Evolutionary conservation across 2,329 filamentous ascomycete genomes (phyloP), one percentile per base, ranked within the genome.

Genomic region (Teratosphaeria zuluensis): DNA sequence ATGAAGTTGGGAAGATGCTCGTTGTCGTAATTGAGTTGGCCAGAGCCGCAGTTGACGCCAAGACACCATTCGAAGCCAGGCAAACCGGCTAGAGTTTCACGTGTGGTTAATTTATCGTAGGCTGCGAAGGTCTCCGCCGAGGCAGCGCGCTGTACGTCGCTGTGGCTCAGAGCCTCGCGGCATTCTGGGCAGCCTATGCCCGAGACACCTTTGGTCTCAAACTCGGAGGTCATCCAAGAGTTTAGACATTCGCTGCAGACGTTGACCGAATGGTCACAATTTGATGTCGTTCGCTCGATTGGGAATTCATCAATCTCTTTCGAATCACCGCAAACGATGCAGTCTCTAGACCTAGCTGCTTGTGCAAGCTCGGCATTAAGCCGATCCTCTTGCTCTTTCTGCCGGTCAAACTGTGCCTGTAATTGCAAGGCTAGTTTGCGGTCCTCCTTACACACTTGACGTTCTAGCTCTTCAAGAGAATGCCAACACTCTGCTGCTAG

Each of bases 181-280:
- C 82, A 85, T 55, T 81, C 77, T 0, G 81, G 80, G 56, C 82
- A 85, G 52, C 70, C 71, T 48, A 84, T 75, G 9, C 78, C 72
- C 35, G 77, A 75, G 75, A 77, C 78, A 1, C 73, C 66, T 56
- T 74, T 74, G 7, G 62, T 58, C 6, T 64, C 61, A 56, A 76
- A 70, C 55, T 75, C 70, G 1, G 69, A 68, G 4, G 63, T 58
- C n/a, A 77, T 69, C 75, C 75, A 78, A 33, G 60, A 62, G 16
- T 70, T 63, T 5, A 77, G 65, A 56, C 76, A 78, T 9, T 69
- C 64, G 3, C 60, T 62, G 61, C 75, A 78, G 14, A 69, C 71
- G n/a, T 70, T 63, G 6, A 61, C 56, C 1, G 59, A 56, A 59
- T 77, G 75, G 1, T 59, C 58, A 61, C 75, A 77, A 6, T 58